Evolutionary conservation across 2,329 filamentous ascomycete species (phyloP).

Genomic region (Clarireedia monteithiana): DNA sequence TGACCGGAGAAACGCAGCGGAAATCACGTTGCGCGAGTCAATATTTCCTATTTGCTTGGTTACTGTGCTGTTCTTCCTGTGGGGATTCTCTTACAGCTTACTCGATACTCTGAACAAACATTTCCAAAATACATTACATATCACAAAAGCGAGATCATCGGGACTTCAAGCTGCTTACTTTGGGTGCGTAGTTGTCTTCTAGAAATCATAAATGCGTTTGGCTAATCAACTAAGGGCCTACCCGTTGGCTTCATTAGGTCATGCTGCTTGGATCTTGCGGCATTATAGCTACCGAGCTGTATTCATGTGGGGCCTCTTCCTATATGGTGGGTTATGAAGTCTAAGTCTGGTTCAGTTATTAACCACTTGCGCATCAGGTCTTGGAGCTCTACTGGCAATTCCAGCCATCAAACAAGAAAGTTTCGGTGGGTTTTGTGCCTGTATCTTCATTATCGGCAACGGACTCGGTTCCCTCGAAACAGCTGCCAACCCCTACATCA

Average conservation of each 20-base stretch:
- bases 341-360: too few relatives aligned
- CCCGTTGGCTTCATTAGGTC: too few relatives aligned
- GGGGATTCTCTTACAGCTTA: slow-evolving; percentile 81
- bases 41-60: slow-evolving; percentile 60
- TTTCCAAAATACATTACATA: slow-evolving; percentile 52
- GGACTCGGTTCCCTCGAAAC: slow-evolving; percentile 71
- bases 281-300: too few relatives aligned
- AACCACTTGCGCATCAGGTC: too few relatives aligned
- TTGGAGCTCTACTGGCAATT: too few relatives aligned
- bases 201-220: too few relatives aligned
- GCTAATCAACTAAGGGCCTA: too few relatives aligned
- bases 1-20: slow-evolving; percentile 40
- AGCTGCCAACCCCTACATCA: slow-evolving; percentile 65
- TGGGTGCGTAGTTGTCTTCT: too few relatives aligned
- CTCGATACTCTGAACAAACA: slow-evolving; percentile 73
- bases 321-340: too few relatives aligned
- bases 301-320: too few relatives aligned
- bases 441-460: slow-evolving; percentile 66
- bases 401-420: slow-evolving; percentile 35
- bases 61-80: slow-evolving; percentile 57
- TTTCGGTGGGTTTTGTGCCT: slow-evolving; percentile 74
- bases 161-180: too few relatives aligned
- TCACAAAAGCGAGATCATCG: slow-evolving; percentile 28
- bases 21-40: slow-evolving; percentile 59
- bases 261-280: too few relatives aligned